phyloP scores from a whole-genome alignment of 2,329 filamentous ascomycete genomes.

The Rutstroemia sp. region DNA sequence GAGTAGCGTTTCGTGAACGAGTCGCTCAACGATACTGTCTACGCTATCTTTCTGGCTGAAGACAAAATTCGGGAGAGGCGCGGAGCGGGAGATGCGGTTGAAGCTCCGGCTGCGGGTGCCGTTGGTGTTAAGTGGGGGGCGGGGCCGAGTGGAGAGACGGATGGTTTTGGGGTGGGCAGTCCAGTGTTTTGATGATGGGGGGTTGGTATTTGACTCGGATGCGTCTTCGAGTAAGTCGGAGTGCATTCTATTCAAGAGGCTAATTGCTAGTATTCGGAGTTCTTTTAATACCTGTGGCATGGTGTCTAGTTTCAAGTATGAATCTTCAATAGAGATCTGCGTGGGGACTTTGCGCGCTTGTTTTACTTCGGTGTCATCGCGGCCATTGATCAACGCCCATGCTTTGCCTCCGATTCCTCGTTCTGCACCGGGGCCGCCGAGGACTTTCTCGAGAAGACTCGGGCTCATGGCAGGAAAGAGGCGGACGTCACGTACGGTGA shows the following conservation, averaged over 20 bases:
- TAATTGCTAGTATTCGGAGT: constrained; percentile 58
- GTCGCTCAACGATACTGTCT: constrained; percentile 55
- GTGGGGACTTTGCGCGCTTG: constrained; percentile 64
- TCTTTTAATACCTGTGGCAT: constrained; percentile 58
- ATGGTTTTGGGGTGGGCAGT: constrained; percentile 74
- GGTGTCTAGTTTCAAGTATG: constrained; percentile 66
- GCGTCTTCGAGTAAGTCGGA: constrained; percentile 56
- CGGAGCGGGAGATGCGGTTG: constrained; percentile 69
- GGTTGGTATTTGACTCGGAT: constrained; percentile 14
- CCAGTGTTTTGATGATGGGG: constrained; percentile 44
- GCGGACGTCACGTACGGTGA: constrained; percentile 62
- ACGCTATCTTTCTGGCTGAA: constrained; percentile 55
- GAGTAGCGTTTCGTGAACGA: constrained; percentile 62
- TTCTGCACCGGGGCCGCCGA: constrained; percentile 63
- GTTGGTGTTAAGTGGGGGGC: constrained; percentile 41
- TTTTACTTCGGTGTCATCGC: constrained; percentile 69
- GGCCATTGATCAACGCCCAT: constrained; percentile 75
- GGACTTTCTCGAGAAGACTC: constrained; percentile 56
- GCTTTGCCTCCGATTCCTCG: constrained; percentile 64
- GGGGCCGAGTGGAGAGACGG: constrained; percentile 69
- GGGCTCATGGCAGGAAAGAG: constrained; percentile 55
- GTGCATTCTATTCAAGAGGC: constrained; percentile 71
- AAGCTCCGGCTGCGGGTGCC: constrained; percentile 50
- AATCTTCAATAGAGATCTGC: constrained; percentile 94
- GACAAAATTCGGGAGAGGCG: constrained; percentile 63